A percentile compares a stretch with the other conserved stretches of the same genome.
Conservation (phyloP, 805 yeast genomes). For the Saccharomycopsis guyanensis region DNA sequence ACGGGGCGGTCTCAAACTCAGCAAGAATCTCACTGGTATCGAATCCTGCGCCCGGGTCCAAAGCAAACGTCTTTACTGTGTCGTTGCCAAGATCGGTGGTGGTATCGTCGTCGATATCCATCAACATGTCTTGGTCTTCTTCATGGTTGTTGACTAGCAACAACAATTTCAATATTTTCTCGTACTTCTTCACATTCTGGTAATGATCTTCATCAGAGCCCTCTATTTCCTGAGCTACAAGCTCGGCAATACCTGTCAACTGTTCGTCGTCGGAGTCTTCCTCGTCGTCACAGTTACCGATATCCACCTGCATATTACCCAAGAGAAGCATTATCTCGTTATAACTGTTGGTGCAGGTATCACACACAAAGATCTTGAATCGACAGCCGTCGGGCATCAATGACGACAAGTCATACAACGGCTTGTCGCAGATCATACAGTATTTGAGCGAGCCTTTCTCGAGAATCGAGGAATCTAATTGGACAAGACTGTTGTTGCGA, state of each 20-base stretch:
- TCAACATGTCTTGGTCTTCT: slow-evolving; percentile 5
- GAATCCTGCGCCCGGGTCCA: slow-evolving; percentile 18
- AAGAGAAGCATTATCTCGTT: slow-evolving; percentile 12
- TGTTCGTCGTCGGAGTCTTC: slow-evolving; percentile 11
- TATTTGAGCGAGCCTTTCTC: slow-evolving; percentile 26
- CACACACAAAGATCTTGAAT: slow-evolving; percentile 23
- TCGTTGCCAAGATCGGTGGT: slow-evolving; percentile 19
- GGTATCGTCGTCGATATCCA: slow-evolving; percentile 12
- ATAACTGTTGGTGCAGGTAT: slow-evolving; percentile 16
- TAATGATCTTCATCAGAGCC: background rate
- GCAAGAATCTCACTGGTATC: background rate
- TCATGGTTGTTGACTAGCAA: slow-evolving; percentile 13
- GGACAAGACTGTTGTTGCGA: slow-evolving; percentile 7
- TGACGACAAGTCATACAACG: slow-evolving; percentile 54
- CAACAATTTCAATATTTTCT: slow-evolving; percentile 22
- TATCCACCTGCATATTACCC: background rate
- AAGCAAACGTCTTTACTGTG: slow-evolving; percentile 14
- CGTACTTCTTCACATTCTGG: slow-evolving; percentile 22
- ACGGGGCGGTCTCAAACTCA: background rate
- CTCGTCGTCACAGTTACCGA: background rate
- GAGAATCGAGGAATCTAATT: slow-evolving; percentile 11
- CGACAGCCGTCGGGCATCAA: slow-evolving; percentile 25
- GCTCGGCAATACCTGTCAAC: background rate
- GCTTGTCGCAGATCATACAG: slow-evolving; percentile 66
- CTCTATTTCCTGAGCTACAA: background rate